phyloP scores from a whole-genome alignment of 495 filamentous ascomycete genomes.

The Bryoglossum gracile region DNA sequence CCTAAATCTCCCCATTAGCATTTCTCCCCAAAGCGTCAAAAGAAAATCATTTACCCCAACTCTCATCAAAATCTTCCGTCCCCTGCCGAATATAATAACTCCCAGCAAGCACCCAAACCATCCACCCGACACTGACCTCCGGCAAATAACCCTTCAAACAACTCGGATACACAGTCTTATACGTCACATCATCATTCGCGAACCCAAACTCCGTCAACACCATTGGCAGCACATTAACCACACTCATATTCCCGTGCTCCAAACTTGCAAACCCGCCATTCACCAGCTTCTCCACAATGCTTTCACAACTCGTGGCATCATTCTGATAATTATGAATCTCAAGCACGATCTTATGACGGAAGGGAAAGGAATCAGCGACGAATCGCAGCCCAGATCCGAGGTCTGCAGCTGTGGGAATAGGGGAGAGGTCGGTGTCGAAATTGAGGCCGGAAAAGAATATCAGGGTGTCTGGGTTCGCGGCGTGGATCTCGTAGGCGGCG shows the following conservation, averaged over 20 bases:
- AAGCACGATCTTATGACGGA: slow-evolving; percentile 35
- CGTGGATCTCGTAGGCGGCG: slow-evolving; percentile 43
- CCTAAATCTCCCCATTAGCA: slow-evolving; percentile 18
- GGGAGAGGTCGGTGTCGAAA: slow-evolving; percentile 49
- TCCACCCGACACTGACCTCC: slow-evolving; percentile 27
- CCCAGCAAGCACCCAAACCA: slow-evolving; percentile 37
- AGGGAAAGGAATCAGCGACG: slow-evolving; percentile 27
- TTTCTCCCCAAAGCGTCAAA: slow-evolving; percentile 22
- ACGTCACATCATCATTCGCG: slow-evolving; percentile 2
- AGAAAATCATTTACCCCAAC: slow-evolving; percentile 29
- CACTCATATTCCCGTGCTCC: too few species aligned
- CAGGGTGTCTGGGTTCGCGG: slow-evolving; percentile 46
- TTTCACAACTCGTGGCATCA: slow-evolving; percentile 27
- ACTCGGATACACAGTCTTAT: slow-evolving; percentile 28
- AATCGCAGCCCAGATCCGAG: slow-evolving; percentile 25
- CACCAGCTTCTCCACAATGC: slow-evolving; percentile 27
- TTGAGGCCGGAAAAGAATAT: slow-evolving; percentile 57
- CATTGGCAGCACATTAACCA: slow-evolving; percentile 29
- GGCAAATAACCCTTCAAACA: slow-evolving; percentile 17
- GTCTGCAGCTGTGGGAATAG: slow-evolving; percentile 29
- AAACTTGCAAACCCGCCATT: slow-evolving; percentile 32
- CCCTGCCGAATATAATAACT: slow-evolving; percentile 40
- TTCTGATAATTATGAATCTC: slow-evolving; percentile 40
- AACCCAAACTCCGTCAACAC: slow-evolving; percentile 37
- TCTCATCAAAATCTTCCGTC: slow-evolving; percentile 35